Evolutionary conservation across 2,329 filamentous ascomycete genomes (phyloP).

Genomic region (Stromatinia cepivora): DNA sequence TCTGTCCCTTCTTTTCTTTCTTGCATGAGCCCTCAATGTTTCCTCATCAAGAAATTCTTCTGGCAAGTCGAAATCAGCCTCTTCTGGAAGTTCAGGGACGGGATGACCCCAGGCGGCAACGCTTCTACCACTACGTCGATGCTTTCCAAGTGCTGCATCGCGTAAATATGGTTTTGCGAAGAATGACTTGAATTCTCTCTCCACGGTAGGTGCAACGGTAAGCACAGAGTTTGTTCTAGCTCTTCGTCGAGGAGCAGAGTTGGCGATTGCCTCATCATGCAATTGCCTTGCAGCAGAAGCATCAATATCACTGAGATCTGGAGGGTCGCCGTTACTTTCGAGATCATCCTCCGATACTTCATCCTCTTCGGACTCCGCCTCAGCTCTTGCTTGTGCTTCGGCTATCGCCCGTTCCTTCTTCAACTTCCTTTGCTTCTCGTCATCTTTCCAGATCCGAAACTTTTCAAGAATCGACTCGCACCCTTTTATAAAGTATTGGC

Average conservation of each 20-base stretch:
- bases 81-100: constrained; percentile 66
- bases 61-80: constrained; percentile 74
- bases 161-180: constrained; percentile 71
- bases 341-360: constrained; percentile 56
- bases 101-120: constrained; percentile 79
- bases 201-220: constrained; percentile 39
- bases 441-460: constrained; percentile 82
- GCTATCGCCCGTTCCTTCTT: constrained; percentile 68
- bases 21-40: constrained; percentile 57
- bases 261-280: constrained; percentile 48
- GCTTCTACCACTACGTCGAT: constrained; percentile 67
- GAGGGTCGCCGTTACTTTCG: constrained; percentile 43
- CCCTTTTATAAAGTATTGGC: constrained; percentile 80
- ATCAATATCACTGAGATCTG: constrained; percentile 69
- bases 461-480: constrained; percentile 82
- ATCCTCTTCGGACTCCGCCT: constrained; percentile 36
- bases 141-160: constrained; percentile 72
- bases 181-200: constrained; percentile 79
- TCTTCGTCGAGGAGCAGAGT: constrained; percentile 32
- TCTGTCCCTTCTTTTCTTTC: constrained; percentile 55
- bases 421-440: constrained; percentile 79
- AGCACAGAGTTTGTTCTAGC: constrained; percentile 26
- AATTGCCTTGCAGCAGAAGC: constrained; percentile 72
- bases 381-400: constrained; percentile 48
- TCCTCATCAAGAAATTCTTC: constrained; percentile 51